These are phyloP conservation scores for Penicillium ochrochloron DNA, from an alignment of 495 filamentous ascomycete species.

Conservation along the genomic window DNA sequence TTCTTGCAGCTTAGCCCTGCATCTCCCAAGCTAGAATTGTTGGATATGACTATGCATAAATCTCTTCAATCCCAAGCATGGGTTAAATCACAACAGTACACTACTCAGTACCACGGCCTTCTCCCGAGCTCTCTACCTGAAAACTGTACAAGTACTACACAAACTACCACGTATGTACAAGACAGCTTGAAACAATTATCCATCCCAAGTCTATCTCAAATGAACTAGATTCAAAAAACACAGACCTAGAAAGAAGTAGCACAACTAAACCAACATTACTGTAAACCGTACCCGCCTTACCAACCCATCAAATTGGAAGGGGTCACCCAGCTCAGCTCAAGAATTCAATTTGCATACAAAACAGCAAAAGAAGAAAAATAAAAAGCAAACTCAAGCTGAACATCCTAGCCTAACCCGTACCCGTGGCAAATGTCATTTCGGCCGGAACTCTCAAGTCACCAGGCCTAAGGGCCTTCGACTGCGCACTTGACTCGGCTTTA, in stretches of 20 bases:
- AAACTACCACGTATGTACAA: background rate
- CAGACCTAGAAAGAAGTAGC: background rate
- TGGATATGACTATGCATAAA: conserved; percentile 13
- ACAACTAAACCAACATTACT: background rate
- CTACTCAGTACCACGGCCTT: background rate
- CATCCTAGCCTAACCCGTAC: background rate
- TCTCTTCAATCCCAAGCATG: conserved; percentile 13
- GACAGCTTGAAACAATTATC: background rate
- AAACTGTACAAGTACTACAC: background rate
- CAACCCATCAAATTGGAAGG: conserved; percentile 1
- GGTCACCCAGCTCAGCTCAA: background rate
- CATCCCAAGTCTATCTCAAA: background rate
- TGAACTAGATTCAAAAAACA: background rate
- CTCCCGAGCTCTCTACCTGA: background rate
- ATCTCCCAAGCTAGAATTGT: conserved; percentile 16
- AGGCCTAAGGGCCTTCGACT: background rate
- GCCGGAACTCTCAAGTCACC: conserved; percentile 10
- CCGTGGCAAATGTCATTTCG: conserved; percentile 22
- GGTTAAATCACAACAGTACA: background rate
- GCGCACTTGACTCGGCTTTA: conserved; percentile 12
- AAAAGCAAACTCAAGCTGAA: background rate
- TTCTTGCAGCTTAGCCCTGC: background rate
- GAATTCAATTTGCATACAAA: background rate
- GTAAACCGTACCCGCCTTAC: background rate
- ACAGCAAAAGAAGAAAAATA: background rate